Evolutionary conservation across 306 rosid genomes (phyloP).

Genomic region (Quercus aquifolioides): DNA sequence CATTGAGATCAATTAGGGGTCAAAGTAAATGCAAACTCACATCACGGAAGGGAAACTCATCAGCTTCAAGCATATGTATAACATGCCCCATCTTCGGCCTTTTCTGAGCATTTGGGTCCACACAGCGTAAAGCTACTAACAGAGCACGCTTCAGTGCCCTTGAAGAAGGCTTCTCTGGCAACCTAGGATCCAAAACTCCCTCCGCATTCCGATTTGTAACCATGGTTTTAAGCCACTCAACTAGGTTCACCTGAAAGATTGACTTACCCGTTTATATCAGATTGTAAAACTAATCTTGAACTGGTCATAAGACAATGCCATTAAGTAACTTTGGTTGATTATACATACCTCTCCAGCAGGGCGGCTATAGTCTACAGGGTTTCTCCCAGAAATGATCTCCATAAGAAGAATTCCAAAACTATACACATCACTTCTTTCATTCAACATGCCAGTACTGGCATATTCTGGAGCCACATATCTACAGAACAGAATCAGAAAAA

Average conservation of each 20-base stretch:
- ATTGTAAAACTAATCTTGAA: neutral
- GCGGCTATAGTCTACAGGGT: constrained; percentile 60
- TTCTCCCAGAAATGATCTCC: constrained; percentile 65
- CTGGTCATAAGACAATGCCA: neutral
- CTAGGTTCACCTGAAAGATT: constrained; percentile 51
- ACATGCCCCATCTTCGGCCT: constrained; percentile 69
- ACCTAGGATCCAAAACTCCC: constrained; percentile 54
- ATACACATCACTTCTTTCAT: constrained; percentile 62
- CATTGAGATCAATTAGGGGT: neutral
- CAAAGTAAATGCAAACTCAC: constrained; percentile 31
- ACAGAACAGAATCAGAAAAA: constrained; percentile 12
- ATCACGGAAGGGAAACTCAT: constrained; percentile 62
- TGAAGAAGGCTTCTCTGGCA: constrained; percentile 58
- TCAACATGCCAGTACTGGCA: constrained; percentile 69
- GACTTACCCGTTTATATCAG: constrained; percentile 3
- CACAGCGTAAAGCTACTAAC: constrained; percentile 56
- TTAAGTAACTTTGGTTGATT: neutral
- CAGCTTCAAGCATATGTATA: constrained; percentile 66
- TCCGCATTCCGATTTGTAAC: constrained; percentile 54
- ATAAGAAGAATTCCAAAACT: constrained; percentile 59
- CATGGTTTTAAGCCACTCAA: constrained; percentile 64
- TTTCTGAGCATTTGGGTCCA: constrained; percentile 58
- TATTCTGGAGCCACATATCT: constrained; percentile 72
- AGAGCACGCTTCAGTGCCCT: constrained; percentile 62
- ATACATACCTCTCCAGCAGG: constrained; percentile 54